A percentile compares a stretch with the other conserved stretches of the same genome.
Evolutionary conservation across 352 stramenopile species (phyloP).

Genomic region (Phytophthora sp.): DNA sequence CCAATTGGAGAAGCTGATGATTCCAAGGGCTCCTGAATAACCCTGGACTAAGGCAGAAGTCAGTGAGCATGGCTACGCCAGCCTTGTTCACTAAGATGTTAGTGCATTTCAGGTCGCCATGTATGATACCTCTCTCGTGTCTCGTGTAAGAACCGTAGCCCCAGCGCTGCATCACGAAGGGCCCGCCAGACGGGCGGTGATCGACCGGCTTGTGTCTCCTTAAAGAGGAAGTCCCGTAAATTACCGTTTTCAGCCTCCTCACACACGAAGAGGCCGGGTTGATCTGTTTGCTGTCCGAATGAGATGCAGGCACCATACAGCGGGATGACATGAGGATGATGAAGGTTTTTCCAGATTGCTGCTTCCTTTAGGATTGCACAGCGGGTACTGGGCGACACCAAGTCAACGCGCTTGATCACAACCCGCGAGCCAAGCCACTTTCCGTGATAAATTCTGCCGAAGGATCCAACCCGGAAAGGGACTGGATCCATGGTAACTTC

Average conservation of each 20-base stretch:
- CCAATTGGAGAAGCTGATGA: not conserved
- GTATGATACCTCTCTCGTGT: conserved; percentile 27
- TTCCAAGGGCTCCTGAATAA: not conserved
- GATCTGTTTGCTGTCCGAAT: not conserved
- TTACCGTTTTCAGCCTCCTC: conserved; percentile 13
- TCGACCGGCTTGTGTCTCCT: conserved; percentile 7
- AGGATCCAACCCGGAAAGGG: conserved; percentile 10
- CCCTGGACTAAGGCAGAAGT: conserved; percentile 26
- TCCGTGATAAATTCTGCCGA: conserved; percentile 3
- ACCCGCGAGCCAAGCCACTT: conserved; percentile 9
- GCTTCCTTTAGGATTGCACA: conserved; percentile 50
- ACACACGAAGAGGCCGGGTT: conserved; percentile 20
- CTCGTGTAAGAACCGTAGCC: conserved; percentile 31
- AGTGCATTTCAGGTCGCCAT: conserved; percentile 29
- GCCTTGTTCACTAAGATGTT: conserved; percentile 28
- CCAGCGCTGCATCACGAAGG: conserved; percentile 27
- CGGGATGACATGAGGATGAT: conserved; percentile 86
- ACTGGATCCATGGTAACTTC: not conserved
- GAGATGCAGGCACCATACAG: conserved; percentile 48
- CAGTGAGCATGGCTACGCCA: conserved; percentile 29
- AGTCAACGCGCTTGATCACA: conserved; percentile 6
- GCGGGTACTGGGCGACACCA: not conserved
- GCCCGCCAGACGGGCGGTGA: conserved; percentile 14
- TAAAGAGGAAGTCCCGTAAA: conserved; percentile 17
- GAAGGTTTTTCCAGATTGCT: conserved; percentile 87